These are phyloP conservation scores for Lactifluus volemus DNA, from an alignment of 768 basidiomycete species.

Conservation along the genomic window DNA sequence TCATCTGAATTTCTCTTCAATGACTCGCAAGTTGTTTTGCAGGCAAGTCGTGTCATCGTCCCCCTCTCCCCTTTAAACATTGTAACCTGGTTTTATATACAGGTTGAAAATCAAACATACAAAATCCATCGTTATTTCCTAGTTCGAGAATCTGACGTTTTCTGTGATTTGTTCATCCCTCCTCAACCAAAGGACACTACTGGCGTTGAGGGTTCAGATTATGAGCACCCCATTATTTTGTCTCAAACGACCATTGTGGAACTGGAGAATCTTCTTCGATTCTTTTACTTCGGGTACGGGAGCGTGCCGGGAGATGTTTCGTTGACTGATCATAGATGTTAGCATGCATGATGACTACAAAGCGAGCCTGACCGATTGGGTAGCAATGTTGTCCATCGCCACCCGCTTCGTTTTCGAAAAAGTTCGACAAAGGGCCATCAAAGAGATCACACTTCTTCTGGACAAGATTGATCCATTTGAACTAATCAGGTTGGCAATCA, in stretches of 20 bases:
- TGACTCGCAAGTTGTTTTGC: conserved; percentile 5
- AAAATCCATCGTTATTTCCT: conserved; percentile 21
- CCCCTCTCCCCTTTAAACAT: neutral
- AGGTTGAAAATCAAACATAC: conserved; percentile 19
- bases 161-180: conserved; percentile 13
- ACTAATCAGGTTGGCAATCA: conserved; percentile 17
- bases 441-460: conserved; percentile 9
- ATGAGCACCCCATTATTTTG: conserved; percentile 18
- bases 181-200: conserved; percentile 15
- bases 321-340: neutral
- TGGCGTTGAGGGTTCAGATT: conserved; percentile 17
- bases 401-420: conserved; percentile 12
- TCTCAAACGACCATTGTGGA: conserved; percentile 10
- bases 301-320: neutral
- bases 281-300: conserved; percentile 20
- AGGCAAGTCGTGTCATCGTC: neutral
- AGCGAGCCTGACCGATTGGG: conserved; percentile 12
- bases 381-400: conserved; percentile 16
- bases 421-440: conserved; percentile 15
- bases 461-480: conserved; percentile 14
- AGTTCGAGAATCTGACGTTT: conserved; percentile 17
- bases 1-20: neutral
- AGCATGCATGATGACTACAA: conserved; percentile 15
- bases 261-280: conserved; percentile 18
- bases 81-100: neutral